Evolutionary conservation across 2,329 filamentous ascomycete species (phyloP).

Genomic region (Penicillium sp.): DNA sequence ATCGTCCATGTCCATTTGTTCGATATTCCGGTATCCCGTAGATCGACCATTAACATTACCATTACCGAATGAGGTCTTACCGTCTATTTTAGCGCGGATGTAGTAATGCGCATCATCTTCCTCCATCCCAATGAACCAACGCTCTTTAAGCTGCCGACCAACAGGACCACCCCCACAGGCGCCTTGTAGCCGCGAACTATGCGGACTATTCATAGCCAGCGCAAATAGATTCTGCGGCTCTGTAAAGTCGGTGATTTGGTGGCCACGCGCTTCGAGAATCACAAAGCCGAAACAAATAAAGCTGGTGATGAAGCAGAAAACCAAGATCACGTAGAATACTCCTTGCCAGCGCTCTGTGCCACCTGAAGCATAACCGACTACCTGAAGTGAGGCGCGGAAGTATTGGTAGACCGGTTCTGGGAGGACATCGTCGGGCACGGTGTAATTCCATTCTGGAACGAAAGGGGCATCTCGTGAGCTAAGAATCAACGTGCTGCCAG

Average conservation of each 20-base stretch:
- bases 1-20: constrained; percentile 24
- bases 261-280: constrained; percentile 56
- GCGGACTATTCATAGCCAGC: constrained; percentile 69
- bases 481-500: constrained; percentile 68
- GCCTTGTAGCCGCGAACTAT: constrained; percentile 56
- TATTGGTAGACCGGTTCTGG: constrained; percentile 54
- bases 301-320: constrained; percentile 70
- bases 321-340: constrained; percentile 69
- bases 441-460: constrained; percentile 59
- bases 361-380: constrained; percentile 72
- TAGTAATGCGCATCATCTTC: constrained; percentile 58
- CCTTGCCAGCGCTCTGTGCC: constrained; percentile 64
- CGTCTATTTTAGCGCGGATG: constrained; percentile 43
- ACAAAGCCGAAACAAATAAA: constrained; percentile 68
- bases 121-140: constrained; percentile 52
- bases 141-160: constrained; percentile 53
- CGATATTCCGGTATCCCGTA: constrained; percentile 6
- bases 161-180: constrained; percentile 61
- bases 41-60: background rate
- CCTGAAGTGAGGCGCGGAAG: constrained; percentile 68
- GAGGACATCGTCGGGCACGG: constrained; percentile 39
- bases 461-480: constrained; percentile 65
- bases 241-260: constrained; percentile 76
- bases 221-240: constrained; percentile 77
- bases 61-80: constrained; percentile 10